phyloP scores from a whole-genome alignment of 805 yeast genomes.

The Candida xyloterini region DNA sequence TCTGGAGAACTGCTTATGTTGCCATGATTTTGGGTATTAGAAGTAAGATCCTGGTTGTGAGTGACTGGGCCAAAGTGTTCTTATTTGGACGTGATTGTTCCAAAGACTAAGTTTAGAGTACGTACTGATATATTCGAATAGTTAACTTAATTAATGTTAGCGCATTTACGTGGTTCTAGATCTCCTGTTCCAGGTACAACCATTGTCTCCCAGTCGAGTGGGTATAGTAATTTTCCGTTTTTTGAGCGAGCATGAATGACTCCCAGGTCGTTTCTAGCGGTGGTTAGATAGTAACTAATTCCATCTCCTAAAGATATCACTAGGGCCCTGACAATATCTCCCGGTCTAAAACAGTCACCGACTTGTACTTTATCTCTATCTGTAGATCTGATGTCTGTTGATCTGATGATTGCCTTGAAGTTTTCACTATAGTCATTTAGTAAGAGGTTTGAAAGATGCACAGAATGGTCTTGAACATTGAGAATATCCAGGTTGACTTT shows the following conservation, averaged over 20 bases:
- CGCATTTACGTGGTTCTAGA: slow-evolving; percentile 81
- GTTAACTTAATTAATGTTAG: slow-evolving; percentile 42
- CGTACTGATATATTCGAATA: slow-evolving; percentile 1
- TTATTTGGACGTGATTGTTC: slow-evolving; percentile 91
- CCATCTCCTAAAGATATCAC: slow-evolving; percentile 94
- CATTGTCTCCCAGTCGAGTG: slow-evolving; percentile 97
- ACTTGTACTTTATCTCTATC: slow-evolving; percentile 86
- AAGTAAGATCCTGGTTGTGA: slow-evolving; percentile 77
- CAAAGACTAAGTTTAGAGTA: slow-evolving; percentile 63
- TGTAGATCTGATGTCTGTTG: slow-evolving; percentile 86
- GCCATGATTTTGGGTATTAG: slow-evolving; percentile 87
- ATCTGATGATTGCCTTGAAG: slow-evolving; percentile 79
- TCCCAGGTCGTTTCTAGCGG: slow-evolving; percentile 89
- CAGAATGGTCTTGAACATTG: slow-evolving; percentile 27
- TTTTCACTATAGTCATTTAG: slow-evolving; percentile 76
- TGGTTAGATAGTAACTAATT: slow-evolving; percentile 79
- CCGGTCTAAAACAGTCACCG: slow-evolving; percentile 79
- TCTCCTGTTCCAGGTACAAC: slow-evolving; percentile 70
- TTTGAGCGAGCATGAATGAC: slow-evolving; percentile 82
- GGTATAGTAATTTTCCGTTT: slow-evolving; percentile 74
- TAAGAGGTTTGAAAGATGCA: slow-evolving; percentile 15
- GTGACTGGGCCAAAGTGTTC: slow-evolving; percentile 86
- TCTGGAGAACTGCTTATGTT: slow-evolving; percentile 93
- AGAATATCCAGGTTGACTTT: slow-evolving; percentile 79
- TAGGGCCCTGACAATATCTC: slow-evolving; percentile 84